phyloP scores from a whole-genome alignment of 2,329 filamentous ascomycete genomes.

The Fusarium guadeloupense region DNA sequence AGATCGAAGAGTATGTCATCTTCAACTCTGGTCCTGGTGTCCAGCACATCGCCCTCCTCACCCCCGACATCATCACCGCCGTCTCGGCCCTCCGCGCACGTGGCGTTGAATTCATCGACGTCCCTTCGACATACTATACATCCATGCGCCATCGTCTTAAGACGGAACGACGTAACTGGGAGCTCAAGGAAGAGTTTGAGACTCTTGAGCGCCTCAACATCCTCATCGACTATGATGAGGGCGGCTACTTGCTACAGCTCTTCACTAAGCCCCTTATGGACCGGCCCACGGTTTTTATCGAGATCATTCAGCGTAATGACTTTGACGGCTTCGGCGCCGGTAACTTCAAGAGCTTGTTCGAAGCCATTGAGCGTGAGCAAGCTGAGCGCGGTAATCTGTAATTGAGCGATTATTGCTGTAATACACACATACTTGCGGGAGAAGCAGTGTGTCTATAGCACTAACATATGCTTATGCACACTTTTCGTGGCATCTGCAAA shows the following conservation, averaged over 20 bases:
- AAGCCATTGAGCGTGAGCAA: constrained; percentile 95
- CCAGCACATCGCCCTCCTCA: constrained; percentile 91
- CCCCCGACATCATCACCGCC: constrained; percentile 78
- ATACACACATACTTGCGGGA: not conserved
- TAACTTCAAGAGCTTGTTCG: constrained; percentile 95
- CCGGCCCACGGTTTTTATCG: constrained; percentile 92
- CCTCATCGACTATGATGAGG: constrained; percentile 94
- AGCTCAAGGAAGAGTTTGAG: constrained; percentile 82
- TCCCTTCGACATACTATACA: constrained; percentile 87
- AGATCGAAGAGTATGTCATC: constrained; percentile 93
- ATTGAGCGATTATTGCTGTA: constrained; percentile 16
- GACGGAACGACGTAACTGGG: constrained; percentile 66
- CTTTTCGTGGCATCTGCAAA: constrained; percentile 4
- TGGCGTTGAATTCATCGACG: constrained; percentile 91
- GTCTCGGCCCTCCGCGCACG: constrained; percentile 84
- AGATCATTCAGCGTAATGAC: constrained; percentile 92
- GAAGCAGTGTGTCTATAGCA: not conserved
- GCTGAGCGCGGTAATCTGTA: constrained; percentile 83
- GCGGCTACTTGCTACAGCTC: constrained; percentile 80
- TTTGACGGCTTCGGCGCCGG: constrained; percentile 94
- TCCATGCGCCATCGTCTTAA: constrained; percentile 78
- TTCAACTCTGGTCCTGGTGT: constrained; percentile 92
- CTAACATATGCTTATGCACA: not conserved
- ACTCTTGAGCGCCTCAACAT: constrained; percentile 82
- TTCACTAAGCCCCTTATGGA: constrained; percentile 93